Percentiles rank a stretch among this genome's conserved stretches.
These are phyloP conservation scores for Pinus taeda DNA, from an alignment of 75 land plant genomes.

Conservation along the genomic window DNA sequence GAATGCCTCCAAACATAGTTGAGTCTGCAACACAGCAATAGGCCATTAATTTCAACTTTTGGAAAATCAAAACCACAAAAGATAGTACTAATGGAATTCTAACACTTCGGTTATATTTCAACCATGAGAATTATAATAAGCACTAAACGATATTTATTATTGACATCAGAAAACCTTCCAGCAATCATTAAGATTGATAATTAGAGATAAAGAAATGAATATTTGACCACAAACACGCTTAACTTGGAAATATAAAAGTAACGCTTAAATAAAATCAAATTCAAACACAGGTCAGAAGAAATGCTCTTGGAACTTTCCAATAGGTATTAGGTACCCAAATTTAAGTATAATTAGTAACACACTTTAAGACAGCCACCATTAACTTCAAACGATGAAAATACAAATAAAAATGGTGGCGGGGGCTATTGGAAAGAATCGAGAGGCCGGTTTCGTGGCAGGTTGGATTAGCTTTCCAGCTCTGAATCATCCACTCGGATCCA, in stretches of 20 bases:
- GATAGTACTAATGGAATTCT: neutral
- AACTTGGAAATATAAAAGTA: neutral
- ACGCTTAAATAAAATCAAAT: neutral
- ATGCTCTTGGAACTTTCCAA: neutral
- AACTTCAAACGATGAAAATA: neutral
- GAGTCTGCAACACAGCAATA: conserved; percentile 62
- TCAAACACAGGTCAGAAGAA: neutral
- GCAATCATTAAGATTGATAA: neutral
- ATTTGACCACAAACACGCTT: neutral
- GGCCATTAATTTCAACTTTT: neutral
- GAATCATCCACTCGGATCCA: too few species aligned
- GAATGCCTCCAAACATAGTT: conserved; percentile 90
- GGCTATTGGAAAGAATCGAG: too few species aligned
- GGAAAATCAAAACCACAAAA: neutral
- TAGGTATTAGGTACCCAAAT: neutral
- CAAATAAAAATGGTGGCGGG: neutral
- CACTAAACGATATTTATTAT: neutral
- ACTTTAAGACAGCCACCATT: neutral
- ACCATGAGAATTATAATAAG: neutral
- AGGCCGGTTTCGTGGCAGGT: too few species aligned
- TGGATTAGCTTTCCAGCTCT: too few species aligned
- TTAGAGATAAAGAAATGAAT: neutral
- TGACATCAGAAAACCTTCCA: neutral
- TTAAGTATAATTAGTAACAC: neutral
- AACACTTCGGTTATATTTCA: neutral